Conservation (phyloP, 176 grass and related monocot species). For the Oropetium thomaeum region DNA sequence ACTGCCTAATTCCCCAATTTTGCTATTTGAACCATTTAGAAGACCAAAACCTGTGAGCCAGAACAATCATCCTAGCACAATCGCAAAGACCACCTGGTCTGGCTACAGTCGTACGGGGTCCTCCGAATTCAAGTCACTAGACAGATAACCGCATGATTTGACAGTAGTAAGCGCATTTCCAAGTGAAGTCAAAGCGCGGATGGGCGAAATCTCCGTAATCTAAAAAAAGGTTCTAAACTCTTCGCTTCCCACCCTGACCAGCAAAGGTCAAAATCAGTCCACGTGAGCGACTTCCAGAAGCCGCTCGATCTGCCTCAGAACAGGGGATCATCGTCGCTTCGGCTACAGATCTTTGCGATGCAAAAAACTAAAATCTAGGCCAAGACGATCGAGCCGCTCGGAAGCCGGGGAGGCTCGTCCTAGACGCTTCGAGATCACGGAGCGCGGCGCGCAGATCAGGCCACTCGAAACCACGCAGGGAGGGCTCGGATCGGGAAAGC, state of each 20-base stretch:
- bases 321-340: not conserved
- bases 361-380: not conserved
- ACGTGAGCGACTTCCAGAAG: not conserved
- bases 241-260: not conserved
- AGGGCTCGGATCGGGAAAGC: conserved; percentile 1
- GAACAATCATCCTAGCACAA: not conserved
- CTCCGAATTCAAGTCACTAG: not conserved
- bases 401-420: not conserved
- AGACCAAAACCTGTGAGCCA: not conserved
- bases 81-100: not conserved
- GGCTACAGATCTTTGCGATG: conserved; percentile 11
- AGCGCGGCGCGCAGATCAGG: conserved; percentile 7
- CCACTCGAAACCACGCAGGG: not conserved
- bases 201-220: conserved; percentile 1
- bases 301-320: conserved; percentile 10
- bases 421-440: conserved; percentile 22
- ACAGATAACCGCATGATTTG: not conserved
- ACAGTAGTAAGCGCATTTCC: not conserved
- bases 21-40: not conserved
- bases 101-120: not conserved
- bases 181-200: not conserved
- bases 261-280: not conserved
- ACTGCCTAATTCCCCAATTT: not conserved
- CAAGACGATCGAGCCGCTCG: not conserved
- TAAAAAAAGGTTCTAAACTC: conserved; percentile 4